These are phyloP conservation scores for Phlyctochytrium arcticum DNA, from an alignment of 192 early-diverging fungal genomes.

Conservation along the genomic window DNA sequence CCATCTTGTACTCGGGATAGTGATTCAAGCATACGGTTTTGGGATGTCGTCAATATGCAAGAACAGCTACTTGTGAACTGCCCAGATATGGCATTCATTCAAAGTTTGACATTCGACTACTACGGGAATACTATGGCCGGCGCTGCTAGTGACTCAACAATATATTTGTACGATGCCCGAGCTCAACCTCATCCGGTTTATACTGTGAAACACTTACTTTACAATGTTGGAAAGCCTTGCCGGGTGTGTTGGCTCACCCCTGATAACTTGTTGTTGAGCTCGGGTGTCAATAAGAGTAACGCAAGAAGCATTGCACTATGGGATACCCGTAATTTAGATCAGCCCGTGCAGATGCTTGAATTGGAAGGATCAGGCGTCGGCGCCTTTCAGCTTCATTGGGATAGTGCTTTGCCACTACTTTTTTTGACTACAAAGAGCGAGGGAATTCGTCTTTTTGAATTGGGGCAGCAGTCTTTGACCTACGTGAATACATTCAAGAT, in stretches of 20 bases:
- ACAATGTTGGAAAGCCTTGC: slow-evolving; percentile 11
- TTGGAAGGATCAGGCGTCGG: slow-evolving; percentile 6
- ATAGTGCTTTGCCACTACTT: slow-evolving; percentile 23
- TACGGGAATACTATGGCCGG: slow-evolving; percentile 12
- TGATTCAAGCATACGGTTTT: slow-evolving; percentile 25
- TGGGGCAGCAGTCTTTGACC: slow-evolving; percentile 1
- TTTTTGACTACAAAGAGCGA: slow-evolving; percentile 20
- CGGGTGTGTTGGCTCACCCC: slow-evolving; percentile 11
- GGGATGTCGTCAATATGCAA: slow-evolving; percentile 23
- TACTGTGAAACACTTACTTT: slow-evolving; percentile 5
- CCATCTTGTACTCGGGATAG: no score
- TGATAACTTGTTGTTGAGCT: slow-evolving; percentile 14
- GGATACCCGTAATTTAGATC: slow-evolving; percentile 2
- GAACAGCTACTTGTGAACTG: slow-evolving; percentile 10
- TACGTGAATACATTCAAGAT: slow-evolving; percentile 5
- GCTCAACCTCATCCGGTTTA: slow-evolving; percentile 2
- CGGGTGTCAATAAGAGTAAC: slow-evolving; percentile 23
- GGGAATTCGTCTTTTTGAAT: slow-evolving; percentile 24
- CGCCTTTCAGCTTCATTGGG: slow-evolving; percentile 19
- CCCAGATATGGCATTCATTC: neutral
- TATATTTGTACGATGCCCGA: slow-evolving; percentile 30
- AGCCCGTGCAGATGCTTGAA: neutral
- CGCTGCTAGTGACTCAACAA: neutral
- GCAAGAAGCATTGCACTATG: slow-evolving; percentile 15
- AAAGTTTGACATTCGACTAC: slow-evolving; percentile 19